Percentiles rank a stretch among this genome's conserved stretches.
Evolutionary conservation across 164 flowering plant genomes (phyloP).

Genomic region (Warburgia ugandensis): DNA sequence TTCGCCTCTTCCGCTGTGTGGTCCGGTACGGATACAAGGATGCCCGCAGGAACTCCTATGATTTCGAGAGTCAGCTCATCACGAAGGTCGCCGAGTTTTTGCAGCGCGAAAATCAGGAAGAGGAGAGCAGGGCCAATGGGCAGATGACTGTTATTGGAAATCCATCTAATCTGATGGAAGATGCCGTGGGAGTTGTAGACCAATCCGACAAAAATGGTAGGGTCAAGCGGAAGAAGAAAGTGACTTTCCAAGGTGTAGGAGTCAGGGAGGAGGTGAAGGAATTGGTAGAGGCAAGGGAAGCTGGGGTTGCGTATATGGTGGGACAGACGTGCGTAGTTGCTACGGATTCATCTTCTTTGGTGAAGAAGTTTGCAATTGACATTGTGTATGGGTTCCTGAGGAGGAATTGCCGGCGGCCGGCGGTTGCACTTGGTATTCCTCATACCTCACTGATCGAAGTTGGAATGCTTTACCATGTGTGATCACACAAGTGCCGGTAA

Average conservation of each 20-base stretch:
- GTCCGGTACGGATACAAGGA: conserved; percentile 43
- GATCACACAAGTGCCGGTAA: no score
- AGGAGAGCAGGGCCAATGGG: conserved; percentile 6
- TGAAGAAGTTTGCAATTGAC: conserved; percentile 44
- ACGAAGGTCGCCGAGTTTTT: conserved; percentile 32
- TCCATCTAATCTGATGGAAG: conserved; percentile 5
- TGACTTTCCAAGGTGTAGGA: conserved; percentile 18
- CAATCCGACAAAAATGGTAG: not conserved
- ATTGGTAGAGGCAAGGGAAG: conserved; percentile 35
- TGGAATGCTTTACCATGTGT: conserved; percentile 51
- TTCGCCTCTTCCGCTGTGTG: conserved; percentile 27
- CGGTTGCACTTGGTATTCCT: conserved; percentile 40
- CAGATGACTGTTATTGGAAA: conserved; percentile 5
- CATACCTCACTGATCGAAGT: conserved; percentile 51
- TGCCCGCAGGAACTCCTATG: conserved; percentile 18
- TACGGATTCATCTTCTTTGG: conserved; percentile 26
- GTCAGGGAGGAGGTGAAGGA: conserved; percentile 25
- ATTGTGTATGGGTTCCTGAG: conserved; percentile 43
- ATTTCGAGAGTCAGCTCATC: conserved; percentile 32
- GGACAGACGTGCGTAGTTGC: conserved; percentile 44
- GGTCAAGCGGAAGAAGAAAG: conserved; percentile 18
- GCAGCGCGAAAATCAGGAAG: conserved; percentile 10
- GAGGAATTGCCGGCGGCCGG: conserved; percentile 42
- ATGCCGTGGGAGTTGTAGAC: conserved; percentile 8
- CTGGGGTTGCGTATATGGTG: conserved; percentile 56